Evolutionary conservation across 805 yeast genomes (phyloP).

Genomic region (Kluyveromyces siamensis): DNA sequence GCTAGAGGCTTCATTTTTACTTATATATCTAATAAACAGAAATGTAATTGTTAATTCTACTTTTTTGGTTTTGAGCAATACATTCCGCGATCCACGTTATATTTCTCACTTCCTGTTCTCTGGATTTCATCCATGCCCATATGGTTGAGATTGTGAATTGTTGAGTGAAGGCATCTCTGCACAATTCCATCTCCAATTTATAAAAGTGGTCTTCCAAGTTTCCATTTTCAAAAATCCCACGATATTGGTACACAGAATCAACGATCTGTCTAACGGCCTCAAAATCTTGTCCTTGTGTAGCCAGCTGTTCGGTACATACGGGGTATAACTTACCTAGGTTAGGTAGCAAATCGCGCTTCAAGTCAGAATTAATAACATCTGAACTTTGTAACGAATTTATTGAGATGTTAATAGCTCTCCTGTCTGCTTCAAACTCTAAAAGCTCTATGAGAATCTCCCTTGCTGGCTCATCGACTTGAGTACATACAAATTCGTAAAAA

Average conservation of each 20-base stretch:
- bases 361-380: conserved; percentile 48
- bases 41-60: conserved; percentile 83
- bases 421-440: conserved; percentile 87
- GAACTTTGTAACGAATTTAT: conserved; percentile 62
- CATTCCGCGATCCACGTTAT: conserved; percentile 99
- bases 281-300: conserved; percentile 65
- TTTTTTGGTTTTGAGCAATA: conserved; percentile 96
- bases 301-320: conserved; percentile 48
- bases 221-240: conserved; percentile 43
- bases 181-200: conserved; percentile 81
- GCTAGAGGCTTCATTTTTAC: neutral
- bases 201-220: conserved; percentile 92
- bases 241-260: conserved; percentile 57
- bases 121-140: conserved; percentile 95
- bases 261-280: conserved; percentile 69
- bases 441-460: conserved; percentile 70
- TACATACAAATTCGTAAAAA: conserved; percentile 56
- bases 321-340: conserved; percentile 76
- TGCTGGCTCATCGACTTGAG: conserved; percentile 64
- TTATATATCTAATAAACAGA: conserved; percentile 49
- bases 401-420: conserved; percentile 85
- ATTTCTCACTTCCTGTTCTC: conserved; percentile 94
- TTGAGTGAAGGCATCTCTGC: conserved; percentile 91
- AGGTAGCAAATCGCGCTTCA: conserved; percentile 74
- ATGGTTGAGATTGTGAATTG: conserved; percentile 84